Evolutionary conservation across 257 asterid genomes (phyloP).

Genomic region (Handroanthus guayacan): DNA sequence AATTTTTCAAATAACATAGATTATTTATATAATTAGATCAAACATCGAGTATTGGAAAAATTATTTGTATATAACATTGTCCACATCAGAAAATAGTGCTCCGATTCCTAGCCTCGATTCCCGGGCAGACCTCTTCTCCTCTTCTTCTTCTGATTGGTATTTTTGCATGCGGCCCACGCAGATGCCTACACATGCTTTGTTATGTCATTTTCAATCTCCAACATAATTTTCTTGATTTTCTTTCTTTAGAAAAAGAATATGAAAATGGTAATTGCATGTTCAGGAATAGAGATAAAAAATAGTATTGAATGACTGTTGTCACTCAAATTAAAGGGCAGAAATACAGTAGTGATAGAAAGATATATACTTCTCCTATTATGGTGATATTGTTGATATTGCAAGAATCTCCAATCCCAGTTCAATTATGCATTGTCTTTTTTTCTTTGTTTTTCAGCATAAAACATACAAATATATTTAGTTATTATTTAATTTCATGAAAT

Average conservation of each 20-base stretch:
- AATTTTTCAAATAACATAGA: too few species aligned
- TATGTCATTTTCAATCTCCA: conserved; percentile 36
- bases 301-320: background rate
- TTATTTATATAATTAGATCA: too few species aligned
- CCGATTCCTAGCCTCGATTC: conserved; percentile 38
- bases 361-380: background rate
- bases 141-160: background rate
- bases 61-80: conserved; percentile 27
- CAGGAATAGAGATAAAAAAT: background rate
- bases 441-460: too few species aligned
- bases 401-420: too few species aligned
- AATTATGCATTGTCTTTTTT: too few species aligned
- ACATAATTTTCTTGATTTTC: background rate
- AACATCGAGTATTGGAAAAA: too few species aligned
- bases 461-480: too few species aligned
- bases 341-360: background rate
- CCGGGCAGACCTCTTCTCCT: conserved; percentile 36
- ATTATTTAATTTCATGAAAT: too few species aligned
- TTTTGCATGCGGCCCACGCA: conserved; percentile 42
- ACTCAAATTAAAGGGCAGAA: background rate
- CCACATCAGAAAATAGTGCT: conserved; percentile 37
- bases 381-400: background rate
- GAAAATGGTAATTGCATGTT: background rate
- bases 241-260: background rate
- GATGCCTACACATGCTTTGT: conserved; percentile 30